A percentile compares a stretch with the other conserved stretches of the same genome.
These are phyloP conservation scores for Diaporthe vexans DNA, from an alignment of 2,329 filamentous ascomycete species.

Conservation along the genomic window DNA sequence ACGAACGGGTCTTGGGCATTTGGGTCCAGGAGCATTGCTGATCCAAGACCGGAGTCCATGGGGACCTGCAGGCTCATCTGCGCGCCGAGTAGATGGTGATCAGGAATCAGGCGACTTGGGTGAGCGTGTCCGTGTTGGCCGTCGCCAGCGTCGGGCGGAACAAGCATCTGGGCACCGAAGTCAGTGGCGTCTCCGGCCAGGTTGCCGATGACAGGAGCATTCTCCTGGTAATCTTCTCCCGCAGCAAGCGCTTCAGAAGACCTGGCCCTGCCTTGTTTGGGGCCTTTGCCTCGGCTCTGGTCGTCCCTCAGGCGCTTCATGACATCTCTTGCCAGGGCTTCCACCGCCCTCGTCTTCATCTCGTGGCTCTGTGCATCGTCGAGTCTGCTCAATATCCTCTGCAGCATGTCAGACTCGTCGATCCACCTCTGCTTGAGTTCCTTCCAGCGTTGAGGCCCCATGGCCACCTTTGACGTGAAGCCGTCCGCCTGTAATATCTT, in stretches of 20 bases:
- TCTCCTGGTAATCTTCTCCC: conserved; percentile 57
- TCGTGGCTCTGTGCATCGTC: conserved; percentile 69
- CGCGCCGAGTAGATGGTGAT: conserved; percentile 42
- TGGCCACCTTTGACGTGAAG: conserved; percentile 81
- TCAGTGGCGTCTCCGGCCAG: conserved; percentile 24
- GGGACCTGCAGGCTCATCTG: conserved; percentile 64
- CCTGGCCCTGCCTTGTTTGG: conserved; percentile 34
- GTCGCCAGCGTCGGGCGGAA: conserved; percentile 43
- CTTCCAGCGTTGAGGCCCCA: conserved; percentile 79
- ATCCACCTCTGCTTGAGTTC: conserved; percentile 79
- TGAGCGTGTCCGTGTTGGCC: conserved; percentile 41
- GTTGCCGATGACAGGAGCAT: conserved; percentile 43
- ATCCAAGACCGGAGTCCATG: conserved; percentile 52
- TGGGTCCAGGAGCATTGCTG: conserved; percentile 56
- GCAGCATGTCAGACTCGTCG: conserved; percentile 67
- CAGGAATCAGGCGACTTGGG: conserved; percentile 34
- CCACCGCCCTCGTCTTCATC: conserved; percentile 76
- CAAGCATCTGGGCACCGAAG: conserved; percentile 35
- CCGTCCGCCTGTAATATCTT: conserved; percentile 74
- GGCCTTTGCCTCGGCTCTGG: conserved; percentile 62
- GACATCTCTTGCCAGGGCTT: conserved; percentile 80
- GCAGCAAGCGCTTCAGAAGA: conserved; percentile 28
- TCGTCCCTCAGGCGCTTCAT: conserved; percentile 83
- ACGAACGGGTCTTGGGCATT: conserved; percentile 55
- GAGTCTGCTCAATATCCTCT: conserved; percentile 64